These are phyloP conservation scores for Talaromyces sp. DNA, from an alignment of 2,329 filamentous ascomycete species.

Conservation along the genomic window DNA sequence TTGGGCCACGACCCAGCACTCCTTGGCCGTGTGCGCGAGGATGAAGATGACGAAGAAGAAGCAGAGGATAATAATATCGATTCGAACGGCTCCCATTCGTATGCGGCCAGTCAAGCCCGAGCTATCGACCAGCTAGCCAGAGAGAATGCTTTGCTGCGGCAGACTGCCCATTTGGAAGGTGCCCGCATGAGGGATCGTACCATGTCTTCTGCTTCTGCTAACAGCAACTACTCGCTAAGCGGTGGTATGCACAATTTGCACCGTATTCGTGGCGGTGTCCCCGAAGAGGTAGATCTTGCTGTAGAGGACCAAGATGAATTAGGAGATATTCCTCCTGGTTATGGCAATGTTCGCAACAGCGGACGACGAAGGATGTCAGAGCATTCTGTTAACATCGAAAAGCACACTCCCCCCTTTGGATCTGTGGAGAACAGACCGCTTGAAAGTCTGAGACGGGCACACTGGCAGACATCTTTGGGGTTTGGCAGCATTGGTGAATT, in stretches of 20 bases:
- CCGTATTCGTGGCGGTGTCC: constrained; percentile 37
- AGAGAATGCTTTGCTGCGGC: constrained; percentile 45
- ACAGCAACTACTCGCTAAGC: constrained; percentile 29
- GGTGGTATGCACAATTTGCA: constrained; percentile 30
- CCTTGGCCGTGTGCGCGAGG: constrained; percentile 45
- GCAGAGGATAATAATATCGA: constrained; percentile 36
- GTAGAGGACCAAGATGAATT: constrained; percentile 44
- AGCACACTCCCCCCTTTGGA: constrained; percentile 33
- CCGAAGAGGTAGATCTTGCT: constrained; percentile 41
- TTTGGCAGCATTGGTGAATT: constrained; percentile 43
- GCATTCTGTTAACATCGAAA: constrained; percentile 38
- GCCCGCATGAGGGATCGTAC: constrained; percentile 36
- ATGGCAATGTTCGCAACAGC: constrained; percentile 34
- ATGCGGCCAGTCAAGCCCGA: constrained; percentile 37
- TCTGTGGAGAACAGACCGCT: constrained; percentile 40
- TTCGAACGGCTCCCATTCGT: constrained; percentile 34
- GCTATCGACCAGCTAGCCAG: constrained; percentile 44
- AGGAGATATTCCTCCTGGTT: constrained; percentile 31
- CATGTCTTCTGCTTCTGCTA: constrained; percentile 35
- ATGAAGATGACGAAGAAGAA: constrained; percentile 32
- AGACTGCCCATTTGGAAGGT: constrained; percentile 38
- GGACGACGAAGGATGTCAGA: constrained; percentile 41
- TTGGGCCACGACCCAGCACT: constrained; percentile 42
- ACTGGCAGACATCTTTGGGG: constrained; percentile 49
- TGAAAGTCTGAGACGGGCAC: constrained; percentile 43